These are phyloP conservation scores for Neophaeococcomyces mojaviensis DNA, from an alignment of 2,329 filamentous ascomycete genomes.

Conservation along the genomic window DNA sequence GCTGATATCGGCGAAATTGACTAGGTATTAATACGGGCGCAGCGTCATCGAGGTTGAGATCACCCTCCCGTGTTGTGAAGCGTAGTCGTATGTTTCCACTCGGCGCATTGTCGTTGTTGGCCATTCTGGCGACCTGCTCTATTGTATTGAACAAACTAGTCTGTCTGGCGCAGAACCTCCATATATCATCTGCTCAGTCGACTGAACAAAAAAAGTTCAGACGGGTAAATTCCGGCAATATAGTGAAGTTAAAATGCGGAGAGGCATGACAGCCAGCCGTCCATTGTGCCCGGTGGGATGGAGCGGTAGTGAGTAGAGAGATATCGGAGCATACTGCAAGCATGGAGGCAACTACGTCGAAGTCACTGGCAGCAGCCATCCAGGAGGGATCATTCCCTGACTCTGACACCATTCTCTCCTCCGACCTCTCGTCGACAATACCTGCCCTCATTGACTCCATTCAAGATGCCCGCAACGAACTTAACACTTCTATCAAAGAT, in stretches of 20 bases:
- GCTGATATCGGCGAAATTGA: constrained; percentile 51
- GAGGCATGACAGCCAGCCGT: neutral
- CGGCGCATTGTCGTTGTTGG: neutral
- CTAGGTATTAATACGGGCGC: constrained; percentile 50
- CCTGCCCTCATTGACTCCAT: constrained; percentile 45
- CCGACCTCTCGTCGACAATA: constrained; percentile 44
- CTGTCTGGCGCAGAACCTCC: too few species aligned
- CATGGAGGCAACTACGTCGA: neutral
- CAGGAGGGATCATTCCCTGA: constrained; percentile 49
- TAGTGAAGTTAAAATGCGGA: neutral
- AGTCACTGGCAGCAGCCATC: constrained; percentile 9
- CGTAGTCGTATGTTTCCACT: constrained; percentile 47
- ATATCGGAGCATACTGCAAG: neutral
- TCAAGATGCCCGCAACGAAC: constrained; percentile 42
- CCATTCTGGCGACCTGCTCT: too few species aligned
- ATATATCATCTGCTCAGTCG: too few species aligned
- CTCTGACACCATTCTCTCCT: constrained; percentile 47
- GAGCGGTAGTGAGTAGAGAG: neutral
- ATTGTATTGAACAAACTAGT: too few species aligned
- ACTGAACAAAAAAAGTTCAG: constrained; percentile 1
- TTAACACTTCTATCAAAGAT: constrained; percentile 58
- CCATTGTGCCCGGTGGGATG: neutral
- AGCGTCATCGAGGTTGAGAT: constrained; percentile 47
- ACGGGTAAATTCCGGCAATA: neutral
- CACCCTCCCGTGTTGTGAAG: constrained; percentile 45